Evolutionary conservation across 805 yeast species (phyloP).

Genomic region (Zygoascus tannicola): DNA sequence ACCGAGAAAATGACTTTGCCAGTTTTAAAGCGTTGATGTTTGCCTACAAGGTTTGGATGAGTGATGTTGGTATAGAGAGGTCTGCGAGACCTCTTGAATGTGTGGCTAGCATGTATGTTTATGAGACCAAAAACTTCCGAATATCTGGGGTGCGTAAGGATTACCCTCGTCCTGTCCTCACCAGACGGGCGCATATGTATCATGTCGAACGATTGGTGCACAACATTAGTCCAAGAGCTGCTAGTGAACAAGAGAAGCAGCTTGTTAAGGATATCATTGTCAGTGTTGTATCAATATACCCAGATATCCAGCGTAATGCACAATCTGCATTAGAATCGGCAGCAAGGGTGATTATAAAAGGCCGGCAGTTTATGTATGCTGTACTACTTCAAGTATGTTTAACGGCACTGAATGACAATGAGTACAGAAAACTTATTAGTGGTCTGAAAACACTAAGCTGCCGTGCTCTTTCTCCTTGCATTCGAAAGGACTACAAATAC

Average conservation of each 20-base stretch:
- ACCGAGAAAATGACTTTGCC: constrained; percentile 55
- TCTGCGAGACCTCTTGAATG: constrained; percentile 48
- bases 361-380: constrained; percentile 47
- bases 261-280: constrained; percentile 57
- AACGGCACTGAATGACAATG: constrained; percentile 40
- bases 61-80: constrained; percentile 70
- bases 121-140: constrained; percentile 51
- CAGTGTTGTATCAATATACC: constrained; percentile 59
- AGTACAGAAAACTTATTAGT: constrained; percentile 51
- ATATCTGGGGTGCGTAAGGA: constrained; percentile 57
- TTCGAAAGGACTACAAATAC: constrained; percentile 49
- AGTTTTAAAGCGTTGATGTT: constrained; percentile 52
- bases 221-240: constrained; percentile 63
- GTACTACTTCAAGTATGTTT: constrained; percentile 41
- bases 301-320: constrained; percentile 61
- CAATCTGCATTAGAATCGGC: constrained; percentile 57
- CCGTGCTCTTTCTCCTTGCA: constrained; percentile 47
- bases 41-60: constrained; percentile 65
- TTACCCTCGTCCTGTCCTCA: constrained; percentile 69
- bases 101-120: constrained; percentile 44
- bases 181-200: constrained; percentile 59
- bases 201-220: constrained; percentile 67
- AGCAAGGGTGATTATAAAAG: constrained; percentile 59
- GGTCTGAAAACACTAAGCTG: constrained; percentile 50
- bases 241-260: constrained; percentile 52